Conservation (phyloP, 345 rosid genomes). For the Aquilaria sinensis region DNA sequence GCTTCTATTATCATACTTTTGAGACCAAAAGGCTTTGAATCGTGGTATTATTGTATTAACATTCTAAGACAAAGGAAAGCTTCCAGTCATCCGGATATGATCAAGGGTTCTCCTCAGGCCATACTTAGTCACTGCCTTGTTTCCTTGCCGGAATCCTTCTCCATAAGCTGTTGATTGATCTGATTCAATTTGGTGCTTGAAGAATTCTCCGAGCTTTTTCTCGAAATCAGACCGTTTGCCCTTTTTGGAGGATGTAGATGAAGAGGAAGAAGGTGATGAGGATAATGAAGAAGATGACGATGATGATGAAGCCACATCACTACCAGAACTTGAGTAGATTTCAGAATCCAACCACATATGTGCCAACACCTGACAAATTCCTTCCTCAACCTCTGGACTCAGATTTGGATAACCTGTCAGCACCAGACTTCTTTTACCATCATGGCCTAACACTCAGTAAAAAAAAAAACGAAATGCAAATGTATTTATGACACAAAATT, state of each 20-base stretch:
- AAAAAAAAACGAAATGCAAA: not conserved
- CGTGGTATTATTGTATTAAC: not conserved
- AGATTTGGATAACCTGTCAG: slow-evolving; percentile 74
- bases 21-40: too few relatives aligned
- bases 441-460: not conserved
- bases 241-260: slow-evolving; percentile 67
- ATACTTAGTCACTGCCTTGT: slow-evolving; percentile 57
- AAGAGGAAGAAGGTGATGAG: slow-evolving; percentile 38
- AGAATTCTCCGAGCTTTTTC: slow-evolving; percentile 86
- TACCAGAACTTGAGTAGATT: slow-evolving; percentile 48
- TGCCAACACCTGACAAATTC: slow-evolving; percentile 94
- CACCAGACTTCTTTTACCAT: slow-evolving; percentile 4
- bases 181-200: slow-evolving; percentile 80
- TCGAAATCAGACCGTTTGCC: slow-evolving; percentile 82
- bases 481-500: not conserved
- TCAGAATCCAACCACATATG: slow-evolving; percentile 98
- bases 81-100: slow-evolving; percentile 76
- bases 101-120: slow-evolving; percentile 81
- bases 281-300: slow-evolving; percentile 49
- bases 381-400: slow-evolving; percentile 95
- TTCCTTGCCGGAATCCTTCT: slow-evolving; percentile 81
- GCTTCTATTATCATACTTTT: too few relatives aligned
- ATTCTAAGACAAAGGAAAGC: slow-evolving; percentile 47
- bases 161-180: slow-evolving; percentile 86
- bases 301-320: slow-evolving; percentile 33